Evolutionary conservation across 768 basidiomycete genomes (phyloP).

Genomic region (Lentinula guzmanii): DNA sequence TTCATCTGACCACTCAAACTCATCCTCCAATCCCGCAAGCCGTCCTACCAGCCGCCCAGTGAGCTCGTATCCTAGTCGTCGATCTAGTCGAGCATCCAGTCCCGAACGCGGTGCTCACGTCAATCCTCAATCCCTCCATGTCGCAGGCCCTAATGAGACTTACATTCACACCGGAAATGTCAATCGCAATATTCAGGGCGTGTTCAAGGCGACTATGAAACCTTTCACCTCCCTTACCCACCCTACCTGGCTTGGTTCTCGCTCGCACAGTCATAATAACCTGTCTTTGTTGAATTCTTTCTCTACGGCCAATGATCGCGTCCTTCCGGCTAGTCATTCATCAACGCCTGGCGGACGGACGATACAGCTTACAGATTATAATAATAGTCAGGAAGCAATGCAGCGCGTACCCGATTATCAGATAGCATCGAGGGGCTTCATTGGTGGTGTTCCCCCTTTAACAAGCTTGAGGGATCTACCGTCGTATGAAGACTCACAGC

Average conservation of each 20-base stretch:
- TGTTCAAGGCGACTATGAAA: slow-evolving; percentile 60
- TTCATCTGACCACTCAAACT: slow-evolving; percentile 14
- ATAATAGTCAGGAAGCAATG: slow-evolving; percentile 30
- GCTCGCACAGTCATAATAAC: slow-evolving; percentile 25
- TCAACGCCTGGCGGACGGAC: slow-evolving; percentile 6
- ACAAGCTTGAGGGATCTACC: slow-evolving; percentile 73
- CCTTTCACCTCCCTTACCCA: slow-evolving; percentile 46
- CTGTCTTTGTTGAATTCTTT: slow-evolving; percentile 12
- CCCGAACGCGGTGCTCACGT: slow-evolving; percentile 37
- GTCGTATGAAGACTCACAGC: slow-evolving; percentile 71
- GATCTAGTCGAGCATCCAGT: slow-evolving; percentile 46
- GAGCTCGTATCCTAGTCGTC: slow-evolving; percentile 26
- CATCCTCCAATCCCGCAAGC: slow-evolving; percentile 17
- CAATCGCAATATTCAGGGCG: slow-evolving; percentile 42
- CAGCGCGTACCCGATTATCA: slow-evolving; percentile 80
- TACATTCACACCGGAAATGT: slow-evolving; percentile 48
- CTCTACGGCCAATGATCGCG: slow-evolving; percentile 8
- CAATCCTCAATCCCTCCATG: slow-evolving; percentile 10
- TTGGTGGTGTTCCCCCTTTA: slow-evolving; percentile 87
- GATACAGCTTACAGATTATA: slow-evolving; percentile 13
- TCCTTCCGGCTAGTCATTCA: slow-evolving; percentile 8
- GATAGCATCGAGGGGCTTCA: slow-evolving; percentile 78
- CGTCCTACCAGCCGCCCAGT: slow-evolving; percentile 15
- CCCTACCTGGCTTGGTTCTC: slow-evolving; percentile 33
- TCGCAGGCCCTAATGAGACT: slow-evolving; percentile 32